A percentile compares a stretch with the other conserved stretches of the same genome.
Evolutionary conservation across 2,329 filamentous ascomycete genomes (phyloP).

Genomic region (Botrytis byssoidea): DNA sequence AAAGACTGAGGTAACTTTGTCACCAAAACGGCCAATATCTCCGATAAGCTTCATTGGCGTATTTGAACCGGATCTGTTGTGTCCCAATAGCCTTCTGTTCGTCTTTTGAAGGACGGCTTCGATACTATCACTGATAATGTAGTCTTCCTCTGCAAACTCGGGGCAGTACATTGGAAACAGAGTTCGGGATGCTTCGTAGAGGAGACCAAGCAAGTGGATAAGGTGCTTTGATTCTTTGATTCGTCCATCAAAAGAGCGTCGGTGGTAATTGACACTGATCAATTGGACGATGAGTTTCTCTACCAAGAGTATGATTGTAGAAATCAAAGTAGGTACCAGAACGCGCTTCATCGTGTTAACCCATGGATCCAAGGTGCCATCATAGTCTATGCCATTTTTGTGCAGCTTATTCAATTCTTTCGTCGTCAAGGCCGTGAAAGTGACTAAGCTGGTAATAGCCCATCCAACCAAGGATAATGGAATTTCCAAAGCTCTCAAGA

Average conservation of each 20-base stretch:
- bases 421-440: conserved; percentile 57
- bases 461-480: conserved; percentile 68
- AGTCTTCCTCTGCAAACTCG: conserved; percentile 90
- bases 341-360: conserved; percentile 60
- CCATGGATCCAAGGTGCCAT: conserved; percentile 44
- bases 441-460: conserved; percentile 61
- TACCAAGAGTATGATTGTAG: conserved; percentile 67
- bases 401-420: conserved; percentile 26
- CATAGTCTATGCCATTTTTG: neutral
- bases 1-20: conserved; percentile 90
- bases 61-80: conserved; percentile 56
- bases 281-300: conserved; percentile 79
- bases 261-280: conserved; percentile 82
- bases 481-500: conserved; percentile 63
- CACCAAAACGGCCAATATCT: conserved; percentile 77
- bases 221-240: conserved; percentile 92
- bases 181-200: conserved; percentile 86
- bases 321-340: conserved; percentile 65
- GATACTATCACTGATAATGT: conserved; percentile 82
- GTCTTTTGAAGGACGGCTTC: conserved; percentile 64
- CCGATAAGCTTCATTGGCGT: conserved; percentile 76
- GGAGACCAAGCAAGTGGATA: conserved; percentile 73
- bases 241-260: conserved; percentile 74
- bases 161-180: conserved; percentile 90
- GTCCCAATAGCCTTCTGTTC: conserved; percentile 44